phyloP scores from a whole-genome alignment of 2,329 filamentous ascomycete species.

The Apiospora pterosperma region DNA sequence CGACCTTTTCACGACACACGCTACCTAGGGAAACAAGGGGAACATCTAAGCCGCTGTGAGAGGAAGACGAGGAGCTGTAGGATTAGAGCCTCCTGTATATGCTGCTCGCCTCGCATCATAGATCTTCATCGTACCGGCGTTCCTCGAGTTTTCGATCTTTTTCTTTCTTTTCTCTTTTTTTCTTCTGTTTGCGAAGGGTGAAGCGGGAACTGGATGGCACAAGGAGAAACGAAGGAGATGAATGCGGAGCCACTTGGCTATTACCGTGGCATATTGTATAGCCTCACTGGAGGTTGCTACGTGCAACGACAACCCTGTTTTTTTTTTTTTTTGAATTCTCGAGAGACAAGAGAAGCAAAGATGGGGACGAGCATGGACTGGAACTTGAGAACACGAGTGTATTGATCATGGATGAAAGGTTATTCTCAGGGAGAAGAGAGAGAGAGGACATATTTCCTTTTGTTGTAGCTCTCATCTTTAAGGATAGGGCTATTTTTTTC shows the following conservation, averaged over 20 bases:
- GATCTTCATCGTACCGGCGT: conserved; percentile 6
- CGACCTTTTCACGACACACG: not conserved
- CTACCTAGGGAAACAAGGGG: not conserved
- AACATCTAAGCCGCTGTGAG: not conserved
- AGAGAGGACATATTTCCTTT: not conserved
- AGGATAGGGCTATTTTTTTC: not conserved
- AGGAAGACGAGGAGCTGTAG: not conserved
- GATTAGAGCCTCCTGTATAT: not conserved
- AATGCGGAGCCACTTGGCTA: not conserved
- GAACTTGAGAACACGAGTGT: conserved; percentile 1
- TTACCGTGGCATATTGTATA: not conserved
- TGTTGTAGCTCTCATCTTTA: conserved; percentile 1
- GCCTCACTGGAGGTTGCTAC: not conserved
- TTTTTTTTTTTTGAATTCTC: not conserved
- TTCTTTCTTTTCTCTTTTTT: not conserved
- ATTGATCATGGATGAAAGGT: conserved; percentile 2
- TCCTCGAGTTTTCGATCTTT: conserved; percentile 1
- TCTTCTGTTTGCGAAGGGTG: not conserved
- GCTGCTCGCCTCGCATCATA: conserved; percentile 3
- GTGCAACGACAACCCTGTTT: not conserved
- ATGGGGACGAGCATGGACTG: not conserved
- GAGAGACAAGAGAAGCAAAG: not conserved
- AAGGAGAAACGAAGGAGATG: not conserved
- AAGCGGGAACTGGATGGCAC: not conserved
- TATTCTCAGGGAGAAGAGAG: not conserved